Percentiles rank a stretch among this genome's conserved stretches.
Evolutionary conservation across 2,329 filamentous ascomycete species (phyloP).

Genomic region (Aspergillus ruber): DNA sequence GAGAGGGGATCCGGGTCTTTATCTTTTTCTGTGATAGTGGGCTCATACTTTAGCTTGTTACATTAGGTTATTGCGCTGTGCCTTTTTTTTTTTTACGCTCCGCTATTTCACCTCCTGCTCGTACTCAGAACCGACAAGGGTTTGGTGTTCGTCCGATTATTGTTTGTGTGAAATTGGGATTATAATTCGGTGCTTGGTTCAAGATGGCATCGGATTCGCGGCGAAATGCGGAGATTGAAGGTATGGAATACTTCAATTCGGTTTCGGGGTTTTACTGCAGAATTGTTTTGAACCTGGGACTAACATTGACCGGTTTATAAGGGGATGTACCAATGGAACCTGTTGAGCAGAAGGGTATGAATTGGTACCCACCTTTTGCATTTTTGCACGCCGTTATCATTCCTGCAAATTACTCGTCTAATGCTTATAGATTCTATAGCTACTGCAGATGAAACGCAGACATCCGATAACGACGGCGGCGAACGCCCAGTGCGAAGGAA

Average conservation of each 20-base stretch:
- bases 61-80: neutral
- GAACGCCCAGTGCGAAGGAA: conserved; percentile 56
- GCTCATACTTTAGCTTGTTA: neutral
- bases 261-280: neutral
- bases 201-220: conserved; percentile 13
- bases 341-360: conserved; percentile 11
- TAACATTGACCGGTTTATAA: conserved; percentile 2
- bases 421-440: conserved; percentile 7
- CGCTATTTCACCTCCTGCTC: neutral
- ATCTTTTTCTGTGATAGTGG: neutral
- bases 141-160: too few species aligned
- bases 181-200: too few species aligned
- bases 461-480: conserved; percentile 37
- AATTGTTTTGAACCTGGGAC: neutral
- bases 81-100: neutral
- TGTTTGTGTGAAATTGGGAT: too few species aligned
- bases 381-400: neutral
- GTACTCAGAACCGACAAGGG: too few species aligned
- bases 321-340: conserved; percentile 7
- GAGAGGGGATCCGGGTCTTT: neutral
- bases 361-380: neutral
- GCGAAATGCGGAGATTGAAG: conserved; percentile 6
- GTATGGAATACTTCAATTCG: conserved; percentile 3
- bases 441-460: conserved; percentile 22
- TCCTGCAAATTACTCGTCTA: neutral